Base-by-base conservation (phyloP, 164 flowering plant genomes). In the Nymphaea colorata region DNA sequence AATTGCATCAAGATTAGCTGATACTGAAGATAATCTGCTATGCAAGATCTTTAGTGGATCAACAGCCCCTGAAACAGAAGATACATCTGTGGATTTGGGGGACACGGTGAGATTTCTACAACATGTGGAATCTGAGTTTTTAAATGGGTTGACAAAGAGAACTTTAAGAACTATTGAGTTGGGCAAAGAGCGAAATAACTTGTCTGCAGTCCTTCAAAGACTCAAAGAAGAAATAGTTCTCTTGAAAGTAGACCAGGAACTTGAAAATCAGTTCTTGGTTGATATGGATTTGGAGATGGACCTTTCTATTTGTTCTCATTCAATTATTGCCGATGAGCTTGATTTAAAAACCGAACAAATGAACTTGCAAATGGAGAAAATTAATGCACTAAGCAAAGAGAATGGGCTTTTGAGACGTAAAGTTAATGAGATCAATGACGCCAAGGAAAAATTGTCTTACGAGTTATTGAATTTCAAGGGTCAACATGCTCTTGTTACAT, bases 211-310 rank as follows among this genome's bases (percentile, higher is more conserved):
- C 10, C 61, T 86, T 63, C 90, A 86, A 67, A 64, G 67, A 25
- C 43, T 86, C 15, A 82, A 75, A 71, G 71, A 69, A 77, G 86
- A 86, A 65, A 8, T 84, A 36, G 75, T 87, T 53, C 64, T 82
- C 64, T 72, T 71, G 61, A 76, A 62, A 17, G 69, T 89, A 11
- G 88, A 85, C 68, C 74, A 75, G 42, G 81, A 75, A 41, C 66
- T 84, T 61, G 77, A 70, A 67, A 83, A 79, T 15, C 75, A 78
- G 11, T 18, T 82, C 18, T 68, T 79, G 66, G 55, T n/a, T 6
- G 86, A 79, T 17, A 69, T 44, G 17, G 82, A 81, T 72, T 59
- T 44, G 68, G 84, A 85, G 69, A 69, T 79, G 4, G 55, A 47
- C 7, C 2, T 47, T 7, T 6, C 55, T 66, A 76, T 69, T 55